These are phyloP conservation scores for Zizania palustris DNA, from an alignment of 202 grass and related monocot genomes.

Conservation along the genomic window DNA sequence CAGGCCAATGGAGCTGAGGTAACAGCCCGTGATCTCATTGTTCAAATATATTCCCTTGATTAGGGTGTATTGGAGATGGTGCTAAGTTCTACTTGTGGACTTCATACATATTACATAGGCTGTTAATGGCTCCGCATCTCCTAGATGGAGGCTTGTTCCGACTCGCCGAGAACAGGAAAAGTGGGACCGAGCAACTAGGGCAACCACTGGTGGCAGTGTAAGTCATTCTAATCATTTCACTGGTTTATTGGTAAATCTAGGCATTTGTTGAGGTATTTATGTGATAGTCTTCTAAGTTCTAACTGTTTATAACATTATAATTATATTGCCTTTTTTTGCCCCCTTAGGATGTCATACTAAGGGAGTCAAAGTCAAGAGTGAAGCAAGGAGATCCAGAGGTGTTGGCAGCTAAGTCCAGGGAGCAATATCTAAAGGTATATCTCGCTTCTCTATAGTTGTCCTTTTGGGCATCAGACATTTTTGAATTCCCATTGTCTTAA, in stretches of 20 bases:
- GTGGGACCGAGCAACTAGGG: conserved; percentile 82
- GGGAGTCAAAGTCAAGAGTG: conserved; percentile 73
- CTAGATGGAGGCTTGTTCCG: conserved; percentile 87
- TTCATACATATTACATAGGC: conserved; percentile 54
- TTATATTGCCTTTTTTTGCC: background rate
- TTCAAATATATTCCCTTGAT: background rate
- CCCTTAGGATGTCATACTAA: conserved; percentile 82
- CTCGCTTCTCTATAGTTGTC: background rate
- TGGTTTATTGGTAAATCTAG: conserved; percentile 26
- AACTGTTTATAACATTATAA: no score
- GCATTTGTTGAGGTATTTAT: background rate
- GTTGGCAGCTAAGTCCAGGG: conserved; percentile 57
- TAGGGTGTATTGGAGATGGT: conserved; percentile 1
- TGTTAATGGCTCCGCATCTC: conserved; percentile 45
- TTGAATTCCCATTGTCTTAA: background rate
- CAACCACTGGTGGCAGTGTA: conserved; percentile 78
- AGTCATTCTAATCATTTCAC: conserved; percentile 23
- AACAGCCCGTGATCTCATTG: conserved; percentile 28
- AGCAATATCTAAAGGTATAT: conserved; percentile 79
- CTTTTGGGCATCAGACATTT: background rate
- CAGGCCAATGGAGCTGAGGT: conserved; percentile 56
- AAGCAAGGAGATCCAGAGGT: conserved; percentile 74
- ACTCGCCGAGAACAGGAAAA: conserved; percentile 81
- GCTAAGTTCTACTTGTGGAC: conserved; percentile 30
- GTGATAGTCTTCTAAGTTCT: background rate